Conservation (phyloP, 2,329 filamentous ascomycete genomes). For the Nigrospora oryzae region DNA sequence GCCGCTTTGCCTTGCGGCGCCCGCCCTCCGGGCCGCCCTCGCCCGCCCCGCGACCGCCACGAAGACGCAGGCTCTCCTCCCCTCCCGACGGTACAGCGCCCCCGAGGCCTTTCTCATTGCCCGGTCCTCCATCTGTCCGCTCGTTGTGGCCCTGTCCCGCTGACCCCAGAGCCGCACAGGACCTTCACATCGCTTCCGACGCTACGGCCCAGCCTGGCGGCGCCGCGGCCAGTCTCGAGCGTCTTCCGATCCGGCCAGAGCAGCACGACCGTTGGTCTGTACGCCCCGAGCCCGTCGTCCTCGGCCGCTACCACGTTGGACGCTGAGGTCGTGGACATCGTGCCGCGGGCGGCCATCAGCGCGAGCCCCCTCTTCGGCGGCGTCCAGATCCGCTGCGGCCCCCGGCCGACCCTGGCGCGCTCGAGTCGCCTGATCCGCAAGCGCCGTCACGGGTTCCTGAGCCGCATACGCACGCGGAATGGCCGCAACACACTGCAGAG, state of each 20-base stretch:
- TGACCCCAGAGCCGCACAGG: constrained; percentile 16
- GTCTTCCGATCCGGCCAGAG: constrained; percentile 15
- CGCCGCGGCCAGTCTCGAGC: constrained; percentile 11
- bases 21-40: constrained; percentile 1
- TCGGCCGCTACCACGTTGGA: constrained; percentile 7
- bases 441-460: constrained; percentile 49
- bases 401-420: constrained; percentile 48
- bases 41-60: not conserved
- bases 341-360: constrained; percentile 37
- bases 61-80: not conserved
- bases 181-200: constrained; percentile 40
- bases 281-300: constrained; percentile 6
- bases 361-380: constrained; percentile 41
- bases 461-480: constrained; percentile 37
- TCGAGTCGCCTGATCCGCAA: constrained; percentile 49
- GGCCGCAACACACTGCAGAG: constrained; percentile 44
- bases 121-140: not conserved
- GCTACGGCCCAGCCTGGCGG: constrained; percentile 37
- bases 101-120: not conserved
- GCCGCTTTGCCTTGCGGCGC: not conserved
- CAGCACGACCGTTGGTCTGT: constrained; percentile 15
- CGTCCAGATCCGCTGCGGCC: constrained; percentile 47
- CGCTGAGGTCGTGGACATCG: constrained; percentile 22
- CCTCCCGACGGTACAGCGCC: not conserved
- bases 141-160: not conserved